Base-by-base conservation (phyloP, 1,139 yeast species). In the Saccharomyces hybrid region DNA sequence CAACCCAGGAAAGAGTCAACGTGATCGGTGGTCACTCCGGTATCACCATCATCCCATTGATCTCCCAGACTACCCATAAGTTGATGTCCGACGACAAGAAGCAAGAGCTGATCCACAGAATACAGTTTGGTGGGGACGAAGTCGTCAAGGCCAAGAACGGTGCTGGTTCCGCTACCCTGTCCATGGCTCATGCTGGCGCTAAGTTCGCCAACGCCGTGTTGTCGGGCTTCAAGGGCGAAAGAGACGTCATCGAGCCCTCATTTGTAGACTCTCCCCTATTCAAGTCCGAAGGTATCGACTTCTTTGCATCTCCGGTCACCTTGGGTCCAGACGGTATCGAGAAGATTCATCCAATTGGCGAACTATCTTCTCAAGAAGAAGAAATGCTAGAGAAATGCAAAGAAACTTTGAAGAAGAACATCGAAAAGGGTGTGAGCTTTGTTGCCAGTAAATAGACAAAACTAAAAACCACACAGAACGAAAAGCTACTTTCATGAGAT, bases 1-100 rank as follows among this genome's bases (percentile, higher is more conserved):
- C 91, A 66, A 77, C 85, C 56, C 78, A 80, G 63, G 90, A 88
- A 78, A 82, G 82, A 61, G 82, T 86, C 60, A 78, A 81, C 61
- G 97, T 93, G 63, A 86, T 93, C 66, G 98, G 99, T 73, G 99
- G 99, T 63, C 99, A 93, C 81, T 90, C 97, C 55, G 99, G 99
- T 75, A 88, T 88, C 73, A 93, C 99, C 73, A 93, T 93, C 75
- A 96, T 91, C 58, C 98, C 99, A 69, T 80, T 93, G 75, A 78
- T 91, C 72, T 88, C 97, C 55, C 85, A 82, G 73, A 78, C 88
- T 64, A 76, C 73, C 67, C 80, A 80, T 29, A 69, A 70, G 66
- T 72, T 84, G 68, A 38, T 38, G 44, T 74, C 82, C 64, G 78
- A 78, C 65, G 83, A 80, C 67, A 73, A 75, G 59, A 75, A 77